Base-by-base conservation (phyloP, 768 basidiomycete genomes). In the Xanthoconium purpureum region DNA sequence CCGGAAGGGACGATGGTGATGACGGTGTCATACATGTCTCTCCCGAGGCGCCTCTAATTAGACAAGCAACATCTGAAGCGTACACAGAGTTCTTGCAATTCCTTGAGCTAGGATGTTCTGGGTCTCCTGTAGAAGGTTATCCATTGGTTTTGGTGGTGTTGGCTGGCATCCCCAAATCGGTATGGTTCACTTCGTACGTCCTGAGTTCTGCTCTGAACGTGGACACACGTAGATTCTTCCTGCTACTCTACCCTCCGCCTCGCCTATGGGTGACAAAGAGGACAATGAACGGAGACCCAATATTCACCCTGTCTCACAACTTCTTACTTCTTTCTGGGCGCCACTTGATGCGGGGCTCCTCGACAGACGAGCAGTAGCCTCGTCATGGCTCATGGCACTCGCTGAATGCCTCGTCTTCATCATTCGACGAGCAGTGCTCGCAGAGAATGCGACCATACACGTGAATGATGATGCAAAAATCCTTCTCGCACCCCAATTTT, bases 241-340 rank as follows among this genome's bases (percentile, higher is more conserved):
- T 36, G 11, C 45, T 13, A 15, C 52, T n/a, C 48, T 69, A 14
- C 65, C 67, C 15, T 35, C 54, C n/a, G 0, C 37, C 29, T 50
- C 54, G 10, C 42, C 36, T 24, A 45, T 37, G 15, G 43, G 18
- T 28, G 52, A 46, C 6, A 12, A 54, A 30, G 50, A 52, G n/a
- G 13, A 2, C 9, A 46, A 30, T 6, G 24, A 43, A 36, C 48
- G n/a, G 17, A 35, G 12, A 5, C 17, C 18, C 14, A 12, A 10
- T 15, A 37, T 47, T 30, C 67, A 20, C 69, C 75, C 68, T 49
- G 66, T 87, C 3, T 61, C 74, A 3, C 76, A 78, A 30, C 73
- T 96, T 42, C 89, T 93, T 66, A 72, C 77, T 1, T 83, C 91
- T 0, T 85, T 98, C 63, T 97, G 94, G 93, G 81, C 84, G 15